Evolutionary conservation across 202 grass and related monocot species (phyloP).

Genomic region (Carex arenaria): DNA sequence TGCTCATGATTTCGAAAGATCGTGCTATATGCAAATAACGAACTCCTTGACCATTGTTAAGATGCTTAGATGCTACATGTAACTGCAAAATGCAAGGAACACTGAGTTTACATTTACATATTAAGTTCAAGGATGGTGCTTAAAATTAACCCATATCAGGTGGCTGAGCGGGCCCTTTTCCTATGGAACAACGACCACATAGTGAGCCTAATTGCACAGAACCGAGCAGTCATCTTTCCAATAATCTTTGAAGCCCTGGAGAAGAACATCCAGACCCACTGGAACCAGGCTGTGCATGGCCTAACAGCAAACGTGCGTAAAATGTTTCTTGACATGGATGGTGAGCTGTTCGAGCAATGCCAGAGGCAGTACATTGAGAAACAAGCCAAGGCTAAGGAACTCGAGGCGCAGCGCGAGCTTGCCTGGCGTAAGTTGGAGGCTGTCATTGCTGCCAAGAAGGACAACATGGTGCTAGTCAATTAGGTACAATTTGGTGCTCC

Average conservation of each 20-base stretch:
- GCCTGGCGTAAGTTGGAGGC: conserved; percentile 76
- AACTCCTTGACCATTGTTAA: neutral
- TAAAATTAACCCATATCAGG: conserved; percentile 32
- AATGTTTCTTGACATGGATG: conserved; percentile 97
- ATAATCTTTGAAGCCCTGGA: conserved; percentile 96
- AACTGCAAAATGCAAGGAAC: neutral
- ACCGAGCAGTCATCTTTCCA: conserved; percentile 71
- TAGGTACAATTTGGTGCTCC: conserved; percentile 46
- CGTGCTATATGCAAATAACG: conserved; percentile 14
- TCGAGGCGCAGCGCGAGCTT: conserved; percentile 58
- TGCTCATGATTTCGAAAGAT: conserved; percentile 77
- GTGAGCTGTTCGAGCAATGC: conserved; percentile 81
- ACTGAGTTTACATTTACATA: neutral
- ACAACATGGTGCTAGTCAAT: conserved; percentile 84
- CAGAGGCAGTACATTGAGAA: conserved; percentile 73
- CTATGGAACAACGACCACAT: conserved; percentile 95
- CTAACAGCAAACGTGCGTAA: conserved; percentile 84
- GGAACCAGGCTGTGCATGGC: conserved; percentile 91
- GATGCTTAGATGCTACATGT: neutral
- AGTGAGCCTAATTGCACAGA: conserved; percentile 85
- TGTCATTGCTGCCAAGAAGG: conserved; percentile 48
- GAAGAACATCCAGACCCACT: conserved; percentile 81
- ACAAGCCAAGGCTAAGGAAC: conserved; percentile 59
- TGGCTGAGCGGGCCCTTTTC: conserved; percentile 84
- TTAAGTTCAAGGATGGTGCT: neutral